phyloP scores from a whole-genome alignment of 345 rosid species.

The Pelargonium nanum region DNA sequence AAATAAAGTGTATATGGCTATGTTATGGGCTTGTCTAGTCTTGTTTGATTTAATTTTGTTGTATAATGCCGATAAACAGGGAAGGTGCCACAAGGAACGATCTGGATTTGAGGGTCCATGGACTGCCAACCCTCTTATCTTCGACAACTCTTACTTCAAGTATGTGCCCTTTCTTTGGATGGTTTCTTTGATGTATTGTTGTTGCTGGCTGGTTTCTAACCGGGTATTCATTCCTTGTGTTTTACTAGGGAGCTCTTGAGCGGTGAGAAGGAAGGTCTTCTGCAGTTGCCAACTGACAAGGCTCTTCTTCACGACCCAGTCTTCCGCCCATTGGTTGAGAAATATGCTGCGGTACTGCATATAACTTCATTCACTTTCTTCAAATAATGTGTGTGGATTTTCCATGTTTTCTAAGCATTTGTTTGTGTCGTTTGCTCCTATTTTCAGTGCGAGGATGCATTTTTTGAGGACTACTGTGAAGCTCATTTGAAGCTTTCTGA shows the following conservation, averaged over 20 bases:
- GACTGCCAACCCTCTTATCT: conserved; percentile 79
- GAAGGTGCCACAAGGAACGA: conserved; percentile 91
- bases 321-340: conserved; percentile 76
- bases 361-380: neutral
- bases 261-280: conserved; percentile 87
- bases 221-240: neutral
- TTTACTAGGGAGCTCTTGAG: conserved; percentile 58
- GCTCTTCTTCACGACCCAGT: conserved; percentile 67
- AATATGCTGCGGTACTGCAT: conserved; percentile 58
- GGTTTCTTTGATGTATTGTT: no score
- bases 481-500: no score
- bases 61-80: conserved; percentile 26
- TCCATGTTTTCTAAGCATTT: no score
- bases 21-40: neutral
- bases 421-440: no score
- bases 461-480: no score
- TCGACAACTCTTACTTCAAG: conserved; percentile 91
- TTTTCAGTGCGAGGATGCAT: no score
- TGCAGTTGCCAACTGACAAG: conserved; percentile 71
- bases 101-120: conserved; percentile 97
- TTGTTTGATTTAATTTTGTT: neutral
- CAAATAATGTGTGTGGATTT: no score
- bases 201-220: neutral
- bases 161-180: conserved; percentile 5
- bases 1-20: neutral